Evolutionary conservation across 1,284 basidiomycete genomes (phyloP), one percentile per base, ranked within the genome.

Genomic region (Trametes polyzona): DNA sequence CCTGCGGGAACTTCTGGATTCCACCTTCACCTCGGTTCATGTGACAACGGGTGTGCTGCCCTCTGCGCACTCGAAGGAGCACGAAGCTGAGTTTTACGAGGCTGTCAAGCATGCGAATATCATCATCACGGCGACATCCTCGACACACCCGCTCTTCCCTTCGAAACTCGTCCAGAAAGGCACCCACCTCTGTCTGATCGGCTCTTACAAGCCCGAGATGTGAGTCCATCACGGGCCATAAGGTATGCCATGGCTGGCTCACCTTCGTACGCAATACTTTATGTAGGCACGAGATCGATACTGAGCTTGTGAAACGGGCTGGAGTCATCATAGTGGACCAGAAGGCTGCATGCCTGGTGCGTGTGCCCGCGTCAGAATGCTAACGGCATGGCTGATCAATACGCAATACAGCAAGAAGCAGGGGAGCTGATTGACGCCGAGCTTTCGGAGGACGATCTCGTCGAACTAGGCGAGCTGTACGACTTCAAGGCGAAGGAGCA

Each of bases 171-270:
- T 90, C 14, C 76, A 78, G 8, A 66, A 79, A 0, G 86, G 87
- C 0, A 79, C 90, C 0, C 90, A 93, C 65, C 65, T 95, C 37
- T 84, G 92, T 58, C 75, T 95, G 2, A 83, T 94, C 30, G 92
- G 93, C n/a, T 92, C 89, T 52, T 95, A 92, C 68, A 94, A 81
- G 29, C 88, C 89, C 0, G 67, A 75, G 14, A 96, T 95, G 93
- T 71, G 23, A 54, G 68, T 60, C 2, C 16, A 14, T 32, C 17
- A n/a, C n/a, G n/a, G n/a, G n/a, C n/a, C n/a, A n/a, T n/a, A n/a
- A n/a, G n/a, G n/a, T n/a, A n/a, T n/a, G n/a, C n/a, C n/a, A n/a
- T n/a, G n/a, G n/a, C n/a, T n/a, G n/a, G n/a, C n/a, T n/a, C n/a
- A n/a, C n/a, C n/a, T n/a, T n/a, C n/a, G n/a, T n/a, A n/a, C n/a